These are phyloP conservation scores for Boeremia exigua DNA, from an alignment of 2,329 filamentous ascomycete species.

Conservation along the genomic window DNA sequence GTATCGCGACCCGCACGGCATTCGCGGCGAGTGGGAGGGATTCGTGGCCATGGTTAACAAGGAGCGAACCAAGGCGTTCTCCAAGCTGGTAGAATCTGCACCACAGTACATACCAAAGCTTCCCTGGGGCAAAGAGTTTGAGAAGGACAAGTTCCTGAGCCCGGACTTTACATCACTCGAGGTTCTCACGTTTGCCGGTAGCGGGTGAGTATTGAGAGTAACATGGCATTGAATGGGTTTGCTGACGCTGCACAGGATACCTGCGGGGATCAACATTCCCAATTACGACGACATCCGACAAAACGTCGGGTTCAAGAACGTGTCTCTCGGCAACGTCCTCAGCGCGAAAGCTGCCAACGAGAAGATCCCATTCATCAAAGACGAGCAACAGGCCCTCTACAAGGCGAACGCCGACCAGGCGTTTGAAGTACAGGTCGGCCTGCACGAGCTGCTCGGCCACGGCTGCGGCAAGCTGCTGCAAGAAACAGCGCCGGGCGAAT, in stretches of 20 bases:
- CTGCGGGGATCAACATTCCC: constrained; percentile 66
- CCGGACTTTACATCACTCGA: constrained; percentile 97
- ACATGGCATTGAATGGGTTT: not conserved
- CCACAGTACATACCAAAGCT: constrained; percentile 85
- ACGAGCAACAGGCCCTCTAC: constrained; percentile 78
- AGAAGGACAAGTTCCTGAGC: constrained; percentile 94
- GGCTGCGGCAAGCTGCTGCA: constrained; percentile 93
- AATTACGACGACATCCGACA: constrained; percentile 72
- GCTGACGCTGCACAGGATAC: constrained; percentile 51
- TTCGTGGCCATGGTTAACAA: constrained; percentile 75
- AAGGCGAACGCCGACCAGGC: constrained; percentile 82
- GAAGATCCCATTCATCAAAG: constrained; percentile 86
- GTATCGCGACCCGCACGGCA: constrained; percentile 61
- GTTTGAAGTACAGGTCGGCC: constrained; percentile 94
- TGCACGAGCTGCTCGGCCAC: constrained; percentile 88
- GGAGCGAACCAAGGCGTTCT: constrained; percentile 87
- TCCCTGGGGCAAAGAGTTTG: constrained; percentile 87
- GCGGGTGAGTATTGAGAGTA: constrained; percentile 47
- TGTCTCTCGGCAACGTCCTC: constrained; percentile 90
- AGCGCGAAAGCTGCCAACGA: constrained; percentile 91
- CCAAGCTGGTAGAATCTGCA: constrained; percentile 80
- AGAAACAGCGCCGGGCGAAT: constrained; percentile 80
- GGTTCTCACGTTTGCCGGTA: constrained; percentile 79
- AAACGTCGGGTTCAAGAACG: constrained; percentile 88
- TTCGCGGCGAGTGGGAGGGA: constrained; percentile 61